phyloP scores from a whole-genome alignment of 352 stramenopile genomes.

The Phytophthora sojae region DNA sequence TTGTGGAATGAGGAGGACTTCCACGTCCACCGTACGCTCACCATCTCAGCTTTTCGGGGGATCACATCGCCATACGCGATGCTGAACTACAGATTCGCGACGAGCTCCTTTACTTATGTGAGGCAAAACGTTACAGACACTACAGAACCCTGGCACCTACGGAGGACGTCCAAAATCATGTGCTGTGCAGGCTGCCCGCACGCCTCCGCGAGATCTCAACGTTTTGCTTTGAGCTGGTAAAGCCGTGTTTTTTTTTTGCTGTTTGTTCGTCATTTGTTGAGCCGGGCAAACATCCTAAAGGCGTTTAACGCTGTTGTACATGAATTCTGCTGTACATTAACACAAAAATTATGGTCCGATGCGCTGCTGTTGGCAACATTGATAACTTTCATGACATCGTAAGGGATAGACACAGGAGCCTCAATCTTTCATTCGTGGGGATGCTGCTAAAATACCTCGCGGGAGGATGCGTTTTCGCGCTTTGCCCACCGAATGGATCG shows the following conservation, averaged over 20 bases:
- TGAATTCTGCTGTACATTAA: not conserved
- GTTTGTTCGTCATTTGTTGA: slow-evolving; percentile 8
- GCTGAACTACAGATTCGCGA: not conserved
- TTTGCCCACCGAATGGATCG: slow-evolving; percentile 1
- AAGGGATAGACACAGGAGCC: slow-evolving; percentile 17
- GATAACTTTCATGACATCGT: slow-evolving; percentile 26
- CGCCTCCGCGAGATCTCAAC: slow-evolving; percentile 19
- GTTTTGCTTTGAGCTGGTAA: not conserved
- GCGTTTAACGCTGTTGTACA: not conserved
- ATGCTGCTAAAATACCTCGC: slow-evolving; percentile 1
- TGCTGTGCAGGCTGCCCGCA: slow-evolving; percentile 18
- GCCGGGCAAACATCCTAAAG: slow-evolving; percentile 13
- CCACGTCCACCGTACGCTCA: not conserved
- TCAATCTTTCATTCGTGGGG: slow-evolving; percentile 28
- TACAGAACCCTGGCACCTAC: slow-evolving; percentile 1
- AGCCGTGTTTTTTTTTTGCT: not conserved
- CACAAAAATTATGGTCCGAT: not conserved
- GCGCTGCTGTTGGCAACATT: not conserved
- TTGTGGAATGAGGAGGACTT: slow-evolving; percentile 17
- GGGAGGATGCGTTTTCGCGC: slow-evolving; percentile 10
- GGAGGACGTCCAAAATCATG: slow-evolving; percentile 19
- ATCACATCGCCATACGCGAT: slow-evolving; percentile 14
- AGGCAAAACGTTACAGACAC: not conserved
- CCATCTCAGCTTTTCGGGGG: not conserved
- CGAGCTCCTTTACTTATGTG: slow-evolving; percentile 18